Evolutionary conservation across 2,329 filamentous ascomycete genomes (phyloP).

Genomic region (Colletotrichum spaethianum): DNA sequence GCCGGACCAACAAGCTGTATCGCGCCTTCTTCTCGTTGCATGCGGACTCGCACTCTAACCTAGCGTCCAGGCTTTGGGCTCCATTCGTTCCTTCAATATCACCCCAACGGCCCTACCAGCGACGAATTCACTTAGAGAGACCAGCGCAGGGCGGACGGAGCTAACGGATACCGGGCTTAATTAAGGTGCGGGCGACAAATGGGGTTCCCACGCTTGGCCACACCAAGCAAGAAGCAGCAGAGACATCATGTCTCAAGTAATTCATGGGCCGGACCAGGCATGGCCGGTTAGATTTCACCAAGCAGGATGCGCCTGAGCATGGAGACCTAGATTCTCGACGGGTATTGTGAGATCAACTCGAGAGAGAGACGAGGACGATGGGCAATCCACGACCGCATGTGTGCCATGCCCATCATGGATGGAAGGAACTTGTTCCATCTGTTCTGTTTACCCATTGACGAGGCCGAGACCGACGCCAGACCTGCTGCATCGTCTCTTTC

Average conservation of each 20-base stretch:
- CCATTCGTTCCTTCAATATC: background rate
- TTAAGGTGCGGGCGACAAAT: conserved; percentile 33
- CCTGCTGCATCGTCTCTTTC: conserved; percentile 17
- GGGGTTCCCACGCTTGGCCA: conserved; percentile 35
- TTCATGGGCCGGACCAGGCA: conserved; percentile 28
- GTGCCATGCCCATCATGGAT: background rate
- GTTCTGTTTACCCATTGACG: background rate
- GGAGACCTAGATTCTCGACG: background rate
- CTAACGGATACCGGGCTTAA: conserved; percentile 33
- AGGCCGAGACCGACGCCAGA: conserved; percentile 20
- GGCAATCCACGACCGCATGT: background rate
- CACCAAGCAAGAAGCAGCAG: conserved; percentile 31
- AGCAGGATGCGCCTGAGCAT: conserved; percentile 2
- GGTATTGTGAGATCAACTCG: background rate
- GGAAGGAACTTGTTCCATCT: background rate
- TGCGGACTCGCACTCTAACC: background rate
- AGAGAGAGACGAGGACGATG: background rate
- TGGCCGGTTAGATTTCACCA: conserved; percentile 7
- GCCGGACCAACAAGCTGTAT: conserved; percentile 7
- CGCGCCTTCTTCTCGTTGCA: background rate
- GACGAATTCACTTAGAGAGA: background rate
- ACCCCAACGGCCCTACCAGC: background rate
- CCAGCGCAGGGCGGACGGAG: conserved; percentile 8
- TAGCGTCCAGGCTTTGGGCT: background rate
- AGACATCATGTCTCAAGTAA: conserved; percentile 33